Evolutionary conservation across 441 rosid species (phyloP).

Genomic region (Croton laevigatus): DNA sequence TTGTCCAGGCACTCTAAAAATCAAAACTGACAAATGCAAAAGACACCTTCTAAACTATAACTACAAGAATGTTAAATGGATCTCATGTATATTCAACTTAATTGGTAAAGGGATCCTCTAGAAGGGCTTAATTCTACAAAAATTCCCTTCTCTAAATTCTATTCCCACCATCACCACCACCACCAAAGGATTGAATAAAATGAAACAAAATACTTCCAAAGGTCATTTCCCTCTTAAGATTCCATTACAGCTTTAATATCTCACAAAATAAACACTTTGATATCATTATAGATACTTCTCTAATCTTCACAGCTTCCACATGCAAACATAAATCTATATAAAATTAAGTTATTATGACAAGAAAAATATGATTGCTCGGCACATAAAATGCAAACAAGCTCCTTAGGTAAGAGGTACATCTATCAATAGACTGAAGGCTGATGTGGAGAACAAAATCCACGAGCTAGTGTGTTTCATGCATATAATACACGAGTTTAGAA

Average conservation of each 20-base stretch:
- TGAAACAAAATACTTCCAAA: not conserved
- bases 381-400: not conserved
- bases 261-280: not conserved
- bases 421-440: not conserved
- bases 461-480: not conserved
- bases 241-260: not conserved
- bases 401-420: not conserved
- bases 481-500: not conserved
- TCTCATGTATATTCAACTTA: not conserved
- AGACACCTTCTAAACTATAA: not conserved
- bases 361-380: not conserved
- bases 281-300: not conserved
- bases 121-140: not conserved
- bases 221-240: not conserved
- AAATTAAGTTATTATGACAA: not conserved
- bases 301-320: not conserved
- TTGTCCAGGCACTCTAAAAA: not conserved
- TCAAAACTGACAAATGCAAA: not conserved
- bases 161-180: no score
- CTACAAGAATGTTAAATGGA: not conserved
- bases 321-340: not conserved
- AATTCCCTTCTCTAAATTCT: slow-evolving; percentile 1
- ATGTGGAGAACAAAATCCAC: not conserved
- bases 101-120: not conserved
- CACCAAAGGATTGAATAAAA: not conserved